Conservation (phyloP, 2,329 filamentous ascomycete genomes). For the Ceratocystis albifundus region DNA sequence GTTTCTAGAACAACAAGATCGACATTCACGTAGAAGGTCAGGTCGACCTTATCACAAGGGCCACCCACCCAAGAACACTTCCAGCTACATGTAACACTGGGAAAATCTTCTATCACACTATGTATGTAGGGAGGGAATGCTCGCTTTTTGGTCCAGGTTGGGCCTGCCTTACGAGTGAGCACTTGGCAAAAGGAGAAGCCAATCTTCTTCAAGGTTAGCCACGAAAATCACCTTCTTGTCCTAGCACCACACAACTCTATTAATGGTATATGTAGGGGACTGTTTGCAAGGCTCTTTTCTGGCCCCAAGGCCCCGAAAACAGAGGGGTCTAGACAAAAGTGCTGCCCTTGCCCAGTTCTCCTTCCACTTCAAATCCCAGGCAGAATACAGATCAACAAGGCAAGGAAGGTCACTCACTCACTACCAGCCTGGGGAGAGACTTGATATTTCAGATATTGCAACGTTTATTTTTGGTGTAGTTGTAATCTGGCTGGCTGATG, state of each 20-base stretch:
- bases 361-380: neutral
- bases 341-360: neutral
- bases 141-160: neutral
- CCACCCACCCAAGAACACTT: neutral
- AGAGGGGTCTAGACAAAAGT: neutral
- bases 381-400: neutral
- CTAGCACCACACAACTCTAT: neutral
- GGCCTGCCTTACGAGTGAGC: neutral
- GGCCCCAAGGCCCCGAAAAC: neutral
- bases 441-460: neutral
- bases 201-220: constrained; percentile 1
- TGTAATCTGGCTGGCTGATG: too few species aligned
- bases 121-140: neutral
- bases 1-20: constrained; percentile 12
- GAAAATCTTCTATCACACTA: neutral
- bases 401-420: too few species aligned
- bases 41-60: constrained; percentile 4
- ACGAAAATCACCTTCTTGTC: neutral
- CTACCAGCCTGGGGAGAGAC: neutral
- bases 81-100: neutral
- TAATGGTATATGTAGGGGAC: neutral
- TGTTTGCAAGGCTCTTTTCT: neutral
- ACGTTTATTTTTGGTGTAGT: neutral
- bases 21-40: neutral
- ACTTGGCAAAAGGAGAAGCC: neutral